Conservation (phyloP, 352 stramenopile genomes). For the Phytopythium litorale region DNA sequence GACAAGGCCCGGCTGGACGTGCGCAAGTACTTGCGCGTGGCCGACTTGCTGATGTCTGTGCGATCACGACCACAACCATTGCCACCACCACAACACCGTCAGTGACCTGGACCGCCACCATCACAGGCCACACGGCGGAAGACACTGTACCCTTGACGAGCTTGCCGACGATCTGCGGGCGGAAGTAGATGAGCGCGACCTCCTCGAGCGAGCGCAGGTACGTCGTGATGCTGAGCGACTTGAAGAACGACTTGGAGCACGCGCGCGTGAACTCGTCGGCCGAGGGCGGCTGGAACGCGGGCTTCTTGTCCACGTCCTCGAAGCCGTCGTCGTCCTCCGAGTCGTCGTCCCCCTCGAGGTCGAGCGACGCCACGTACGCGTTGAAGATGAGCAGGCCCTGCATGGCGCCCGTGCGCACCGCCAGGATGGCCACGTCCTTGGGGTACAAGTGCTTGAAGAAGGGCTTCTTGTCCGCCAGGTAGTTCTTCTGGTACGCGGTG, state of each 20-base stretch:
- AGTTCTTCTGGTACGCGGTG: slow-evolving; percentile 52
- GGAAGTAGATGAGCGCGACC: slow-evolving; percentile 45
- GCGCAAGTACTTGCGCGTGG: slow-evolving; percentile 71
- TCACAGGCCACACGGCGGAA: too few species aligned
- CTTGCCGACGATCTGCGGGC: slow-evolving; percentile 62
- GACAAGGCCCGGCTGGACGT: slow-evolving; percentile 50
- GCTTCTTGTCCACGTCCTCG: slow-evolving; percentile 30
- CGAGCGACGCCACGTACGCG: slow-evolving; percentile 67
- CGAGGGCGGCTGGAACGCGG: slow-evolving; percentile 48
- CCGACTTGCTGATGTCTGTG: slow-evolving; percentile 70
- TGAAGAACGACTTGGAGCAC: slow-evolving; percentile 61
- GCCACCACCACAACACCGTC: not conserved
- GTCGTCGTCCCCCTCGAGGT: slow-evolving; percentile 60
- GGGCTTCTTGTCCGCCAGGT: slow-evolving; percentile 83
- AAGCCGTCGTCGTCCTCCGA: slow-evolving; percentile 38
- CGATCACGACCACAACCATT: not conserved
- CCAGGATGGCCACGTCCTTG: slow-evolving; percentile 60
- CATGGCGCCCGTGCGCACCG: slow-evolving; percentile 52
- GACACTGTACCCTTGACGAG: slow-evolving; percentile 63
- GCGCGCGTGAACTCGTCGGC: slow-evolving; percentile 50
- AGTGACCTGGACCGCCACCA: slow-evolving; percentile 1
- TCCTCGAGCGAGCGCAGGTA: slow-evolving; percentile 75
- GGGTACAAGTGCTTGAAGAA: slow-evolving; percentile 84
- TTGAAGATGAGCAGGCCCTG: slow-evolving; percentile 79
- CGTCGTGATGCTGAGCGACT: slow-evolving; percentile 81